These are phyloP conservation scores for Rhododendron ferrugineum DNA, from an alignment of 148 eudicot species.

Conservation along the genomic window DNA sequence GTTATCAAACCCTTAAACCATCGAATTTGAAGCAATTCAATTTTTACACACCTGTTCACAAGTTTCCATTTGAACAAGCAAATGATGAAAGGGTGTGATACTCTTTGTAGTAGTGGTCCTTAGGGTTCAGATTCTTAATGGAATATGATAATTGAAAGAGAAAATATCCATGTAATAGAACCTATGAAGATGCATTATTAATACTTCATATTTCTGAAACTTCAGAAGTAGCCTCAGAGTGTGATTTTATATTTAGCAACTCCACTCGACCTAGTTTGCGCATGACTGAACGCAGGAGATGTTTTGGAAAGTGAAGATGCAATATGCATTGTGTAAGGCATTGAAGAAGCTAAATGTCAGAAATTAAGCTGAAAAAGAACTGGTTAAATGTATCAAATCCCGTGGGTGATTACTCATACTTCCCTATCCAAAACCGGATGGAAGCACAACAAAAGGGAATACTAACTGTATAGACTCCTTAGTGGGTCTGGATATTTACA, in stretches of 20 bases:
- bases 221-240: not conserved
- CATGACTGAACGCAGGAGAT: no score
- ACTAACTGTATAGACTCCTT: conserved; percentile 26
- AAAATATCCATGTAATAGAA: not conserved
- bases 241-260: no score
- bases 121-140: not conserved
- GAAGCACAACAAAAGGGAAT: conserved; percentile 31
- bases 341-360: not conserved
- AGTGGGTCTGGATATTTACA: conserved; percentile 28
- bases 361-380: not conserved
- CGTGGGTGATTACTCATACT: conserved; percentile 19
- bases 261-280: no score
- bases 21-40: not conserved
- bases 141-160: not conserved
- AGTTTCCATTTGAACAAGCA: not conserved
- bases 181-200: not conserved
- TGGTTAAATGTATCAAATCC: conserved; percentile 14
- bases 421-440: conserved; percentile 41
- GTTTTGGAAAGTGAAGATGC: not conserved
- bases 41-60: not conserved
- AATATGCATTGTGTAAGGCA: not conserved
- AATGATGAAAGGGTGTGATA: not conserved
- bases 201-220: not conserved
- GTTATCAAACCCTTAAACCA: not conserved
- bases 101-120: not conserved